Evolutionary conservation across 768 basidiomycete species (phyloP), one percentile per base, ranked within the genome.

Genomic region (Russula earlei): DNA sequence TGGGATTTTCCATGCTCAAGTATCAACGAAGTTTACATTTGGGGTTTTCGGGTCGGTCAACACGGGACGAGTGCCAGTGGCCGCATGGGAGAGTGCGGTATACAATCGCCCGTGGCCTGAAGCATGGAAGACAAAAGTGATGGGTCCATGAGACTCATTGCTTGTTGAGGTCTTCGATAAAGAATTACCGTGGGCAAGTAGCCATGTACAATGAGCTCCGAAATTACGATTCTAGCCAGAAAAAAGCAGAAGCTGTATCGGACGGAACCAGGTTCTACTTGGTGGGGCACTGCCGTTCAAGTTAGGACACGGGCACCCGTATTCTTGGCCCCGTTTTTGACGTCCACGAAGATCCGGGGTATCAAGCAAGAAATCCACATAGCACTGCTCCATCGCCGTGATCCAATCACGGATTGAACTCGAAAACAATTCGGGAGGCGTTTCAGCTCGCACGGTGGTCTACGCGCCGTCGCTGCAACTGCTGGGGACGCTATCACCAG

Each of bases 51-150:
- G 54, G 19, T 40, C 19, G 20, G 38, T 6, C 14, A 38, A 51
- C 27, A 36, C 15, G 36, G 22, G 29, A 24, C 12, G 8, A 37
- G 41, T 22, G 7, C 34, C 24, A 10, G 27, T 33, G 9, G 7
- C 12, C 22, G 4, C 25, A 15, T 20, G 15, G 24, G 43, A 22
- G 43, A 17, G 17, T 40, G 22, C 7, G 24, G 19, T 24, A 34
- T 24, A 41, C 2, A 43, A 52, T 33, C 10, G 19, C 40, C 40
- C 22, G 19, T 29, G 7, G 10, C 31, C n/a, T 27, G 40, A 55
- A n/a, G 24, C 50, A 57, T 52, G 50, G 56, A 56, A 56, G 44
- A 52, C 25, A 22, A 24, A 29, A 33, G 33, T 20, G 15, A 20
- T 36, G n/a, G 54, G 31, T 19, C 11, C 14, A 14, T 42, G 46